Base-by-base conservation (phyloP, 495 filamentous ascomycete species). In the Niebla homalea region DNA sequence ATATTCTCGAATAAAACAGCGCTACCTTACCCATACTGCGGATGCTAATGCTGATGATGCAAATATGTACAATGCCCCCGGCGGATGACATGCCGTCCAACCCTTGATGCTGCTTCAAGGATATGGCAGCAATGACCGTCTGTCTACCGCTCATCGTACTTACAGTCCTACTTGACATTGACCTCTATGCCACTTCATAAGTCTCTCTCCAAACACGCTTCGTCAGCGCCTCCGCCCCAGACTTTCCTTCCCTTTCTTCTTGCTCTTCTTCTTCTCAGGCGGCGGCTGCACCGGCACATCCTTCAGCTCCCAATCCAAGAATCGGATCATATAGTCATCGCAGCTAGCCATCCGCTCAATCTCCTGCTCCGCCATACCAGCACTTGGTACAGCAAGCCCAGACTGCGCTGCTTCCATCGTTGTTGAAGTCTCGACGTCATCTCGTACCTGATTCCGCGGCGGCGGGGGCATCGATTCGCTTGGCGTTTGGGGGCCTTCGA, bases 271-370 rank as follows among this genome's bases (percentile, higher is more conserved):
- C 66, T 85, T 87, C 58, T 89, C 87, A 56, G 73, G 74, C 4
- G 89, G 87, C 48, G 87, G 74, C 51, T 87, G 80, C 45, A 94
- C 72, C 23, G 84, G 80, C 50, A 88, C 81, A 49, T 85, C 80
- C 58, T 83, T 80, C 43, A 92, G 71, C 61, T 89, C 79, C 70
- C 73, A 80, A 52, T 84, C 74, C 78, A 93, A 84, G 52, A 78
- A 78, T 23, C 71, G 68, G 48, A 96, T 67, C 77, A 97, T 86
- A 60, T 87, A 94, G 38, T 90, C 85, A 59, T 98, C 52, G 21
- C 51, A 55, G 16, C 47, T 50, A 2, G 48, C 41, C 36, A 65
- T 58, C 41, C 65, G 65, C 37, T 42, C 58, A 41, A 72, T 71
- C 5, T 59, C 59, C 3, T 65, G 60, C 4, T 67, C 69, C 14